Base-by-base conservation (phyloP, 1,139 yeast genomes). In the Yamadazyma diddensiae region DNA sequence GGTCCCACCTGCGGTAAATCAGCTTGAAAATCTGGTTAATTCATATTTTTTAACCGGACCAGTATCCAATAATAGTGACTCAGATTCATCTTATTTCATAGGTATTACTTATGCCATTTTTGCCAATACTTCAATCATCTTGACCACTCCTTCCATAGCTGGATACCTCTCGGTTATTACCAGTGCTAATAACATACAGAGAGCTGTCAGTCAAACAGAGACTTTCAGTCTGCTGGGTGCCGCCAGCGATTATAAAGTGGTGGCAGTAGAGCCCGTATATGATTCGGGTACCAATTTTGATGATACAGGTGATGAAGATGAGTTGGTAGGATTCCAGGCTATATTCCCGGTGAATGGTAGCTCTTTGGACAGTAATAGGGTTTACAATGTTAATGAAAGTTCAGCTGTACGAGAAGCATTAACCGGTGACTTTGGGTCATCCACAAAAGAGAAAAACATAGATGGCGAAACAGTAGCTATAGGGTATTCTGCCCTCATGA, bases 131-230 rank as follows among this genome's bases (percentile, higher is more conserved):
- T 83, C 95, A 4, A 81, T 86, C 16, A 63, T 85, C 31, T 57
- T 82, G 16, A 60, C 71, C 19, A 61, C 71, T 12, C 79, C 83
- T 3, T 66, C 73, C 13, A 63, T 84, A 4, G 73, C 82, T 1
- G 97, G 96, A 0, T 88, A 78, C 55, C 49, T 87, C 28, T 72
- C 94, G 0, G 73, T 85, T 5, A 59, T 85, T 1, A 70, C 84
- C 45, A 67, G 70, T 40, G 85, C 92, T 0, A 63, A 65, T 20
- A 57, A 73, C 18, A 57, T 85, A 29, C 65, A 65, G 40, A 43
- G 56, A 7, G 75, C 83, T 1, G 63, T 78, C 3, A 65, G 72
- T 39, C 78, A 71, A 35, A 59, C 73, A 2, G 58, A 74, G 0
- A 13, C 22, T 4, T 67, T 44, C 18, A n/a, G 8, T 18, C n/a